Evolutionary conservation across 352 stramenopile genomes (phyloP).

Genomic region (Phytopythium vexans): DNA sequence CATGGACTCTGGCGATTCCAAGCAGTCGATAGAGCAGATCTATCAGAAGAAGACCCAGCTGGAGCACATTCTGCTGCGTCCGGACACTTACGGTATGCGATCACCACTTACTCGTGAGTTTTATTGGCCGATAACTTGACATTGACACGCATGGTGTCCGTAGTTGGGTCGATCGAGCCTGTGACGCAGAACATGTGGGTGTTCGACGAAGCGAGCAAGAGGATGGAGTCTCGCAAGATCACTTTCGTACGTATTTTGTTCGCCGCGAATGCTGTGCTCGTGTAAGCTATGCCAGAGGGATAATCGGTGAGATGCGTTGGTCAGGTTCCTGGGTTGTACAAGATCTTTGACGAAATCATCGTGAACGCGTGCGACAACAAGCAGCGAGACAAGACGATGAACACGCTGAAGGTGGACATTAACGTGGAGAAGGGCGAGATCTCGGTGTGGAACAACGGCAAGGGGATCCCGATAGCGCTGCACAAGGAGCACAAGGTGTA

Average conservation of each 20-base stretch:
- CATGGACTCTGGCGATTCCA: slow-evolving; percentile 20
- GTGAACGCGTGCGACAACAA: slow-evolving; percentile 99
- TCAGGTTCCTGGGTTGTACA: slow-evolving; percentile 94
- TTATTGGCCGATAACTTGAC: too few relatives aligned
- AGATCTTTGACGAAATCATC: slow-evolving; percentile 99
- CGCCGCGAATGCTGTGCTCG: background rate
- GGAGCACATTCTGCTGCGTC: slow-evolving; percentile 97
- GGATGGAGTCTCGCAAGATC: slow-evolving; percentile 92
- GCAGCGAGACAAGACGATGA: slow-evolving; percentile 96
- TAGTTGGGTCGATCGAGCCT: slow-evolving; percentile 94
- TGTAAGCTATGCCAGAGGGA: background rate
- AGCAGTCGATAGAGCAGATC: slow-evolving; percentile 87
- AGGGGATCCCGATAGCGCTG: slow-evolving; percentile 96
- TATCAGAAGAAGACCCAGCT: slow-evolving; percentile 98
- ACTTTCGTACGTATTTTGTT: slow-evolving; percentile 70
- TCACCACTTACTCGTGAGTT: background rate
- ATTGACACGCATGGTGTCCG: background rate
- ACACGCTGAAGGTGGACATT: slow-evolving; percentile 94
- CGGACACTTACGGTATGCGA: slow-evolving; percentile 94
- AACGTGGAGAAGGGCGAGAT: slow-evolving; percentile 91
- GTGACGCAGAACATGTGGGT: slow-evolving; percentile 92
- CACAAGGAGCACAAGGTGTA: slow-evolving; percentile 98
- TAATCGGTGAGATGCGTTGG: background rate
- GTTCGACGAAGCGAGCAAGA: slow-evolving; percentile 86
- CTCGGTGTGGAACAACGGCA: slow-evolving; percentile 97